phyloP scores from a whole-genome alignment of 768 basidiomycete species.

The Boletus edulis region DNA sequence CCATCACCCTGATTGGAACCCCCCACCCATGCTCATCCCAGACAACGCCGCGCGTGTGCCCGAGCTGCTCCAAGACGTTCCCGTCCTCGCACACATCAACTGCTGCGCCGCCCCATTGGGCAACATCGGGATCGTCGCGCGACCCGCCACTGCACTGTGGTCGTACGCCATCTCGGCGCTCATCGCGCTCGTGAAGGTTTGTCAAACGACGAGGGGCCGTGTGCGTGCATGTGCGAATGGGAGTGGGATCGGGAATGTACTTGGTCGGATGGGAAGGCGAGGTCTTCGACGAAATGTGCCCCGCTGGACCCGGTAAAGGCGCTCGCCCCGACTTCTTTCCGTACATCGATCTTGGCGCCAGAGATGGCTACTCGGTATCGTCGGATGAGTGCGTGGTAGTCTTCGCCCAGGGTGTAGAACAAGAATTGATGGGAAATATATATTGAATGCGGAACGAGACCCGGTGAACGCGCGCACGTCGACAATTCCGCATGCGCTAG shows the following conservation, averaged over 20 bases:
- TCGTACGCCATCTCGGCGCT: constrained; percentile 56
- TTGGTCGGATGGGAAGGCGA: constrained; percentile 9
- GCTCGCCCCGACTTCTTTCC: constrained; percentile 66
- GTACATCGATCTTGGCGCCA: constrained; percentile 63
- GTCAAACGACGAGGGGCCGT: constrained; percentile 53
- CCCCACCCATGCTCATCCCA: constrained; percentile 16
- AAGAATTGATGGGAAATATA: constrained; percentile 86
- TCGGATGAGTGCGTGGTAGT: constrained; percentile 78
- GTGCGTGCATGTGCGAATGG: constrained; percentile 36
- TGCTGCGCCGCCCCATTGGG: constrained; percentile 60
- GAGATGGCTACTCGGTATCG: constrained; percentile 58
- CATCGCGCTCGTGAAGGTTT: constrained; percentile 74
- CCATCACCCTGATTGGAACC: constrained; percentile 59
- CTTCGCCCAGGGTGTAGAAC: constrained; percentile 71
- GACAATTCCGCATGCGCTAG: no score
- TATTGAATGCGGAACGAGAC: constrained; percentile 66
- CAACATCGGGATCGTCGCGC: constrained; percentile 60
- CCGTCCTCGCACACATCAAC: background rate
- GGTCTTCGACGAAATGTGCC: constrained; percentile 27
- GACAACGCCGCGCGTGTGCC: constrained; percentile 16
- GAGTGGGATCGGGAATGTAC: constrained; percentile 5
- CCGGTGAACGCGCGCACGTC: background rate
- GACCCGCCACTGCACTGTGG: constrained; percentile 36
- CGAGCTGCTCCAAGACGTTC: constrained; percentile 14
- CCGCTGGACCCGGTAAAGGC: constrained; percentile 37